Evolutionary conservation across 2,329 filamentous ascomycete genomes (phyloP).

Genomic region (Trichophyton verrucosum): DNA sequence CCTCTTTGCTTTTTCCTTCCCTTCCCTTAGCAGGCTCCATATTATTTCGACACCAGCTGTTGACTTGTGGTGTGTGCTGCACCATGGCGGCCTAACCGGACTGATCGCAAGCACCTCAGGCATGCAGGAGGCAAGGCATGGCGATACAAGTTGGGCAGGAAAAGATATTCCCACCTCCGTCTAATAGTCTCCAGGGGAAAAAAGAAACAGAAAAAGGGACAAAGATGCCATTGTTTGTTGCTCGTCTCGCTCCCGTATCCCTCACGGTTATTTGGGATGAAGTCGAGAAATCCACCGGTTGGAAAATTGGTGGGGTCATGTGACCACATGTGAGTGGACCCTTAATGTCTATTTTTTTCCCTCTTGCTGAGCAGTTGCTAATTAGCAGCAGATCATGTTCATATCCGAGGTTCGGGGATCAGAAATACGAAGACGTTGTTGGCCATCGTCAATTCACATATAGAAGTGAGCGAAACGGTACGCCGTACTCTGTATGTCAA

Average conservation of each 20-base stretch:
- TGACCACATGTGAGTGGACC: not conserved
- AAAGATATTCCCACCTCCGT: not conserved
- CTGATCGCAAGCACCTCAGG: not conserved
- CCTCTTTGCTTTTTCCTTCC: not conserved
- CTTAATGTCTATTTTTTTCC: not conserved
- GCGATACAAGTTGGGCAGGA: not conserved
- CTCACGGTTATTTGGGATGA: not conserved
- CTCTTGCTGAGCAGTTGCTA: too few species aligned
- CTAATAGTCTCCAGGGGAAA: too few species aligned
- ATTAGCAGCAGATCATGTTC: not conserved
- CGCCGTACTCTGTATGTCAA: too few species aligned
- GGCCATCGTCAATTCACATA: too few species aligned
- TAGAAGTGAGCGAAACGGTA: too few species aligned
- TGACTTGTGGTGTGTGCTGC: not conserved
- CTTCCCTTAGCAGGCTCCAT: not conserved
- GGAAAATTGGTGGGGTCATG: not conserved
- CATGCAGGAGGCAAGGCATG: slow-evolving; percentile 1
- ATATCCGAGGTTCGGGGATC: not conserved
- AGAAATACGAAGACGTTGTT: not conserved
- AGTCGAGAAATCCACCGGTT: not conserved
- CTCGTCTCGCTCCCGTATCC: too few species aligned
- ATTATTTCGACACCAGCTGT: not conserved
- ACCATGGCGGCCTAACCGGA: not conserved
- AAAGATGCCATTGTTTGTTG: too few species aligned
- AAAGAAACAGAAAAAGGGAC: too few species aligned